A percentile compares a stretch with the other conserved stretches of the same genome.
Conservation (phyloP, 257 asterid species). For the Jacaranda mimosifolia region DNA sequence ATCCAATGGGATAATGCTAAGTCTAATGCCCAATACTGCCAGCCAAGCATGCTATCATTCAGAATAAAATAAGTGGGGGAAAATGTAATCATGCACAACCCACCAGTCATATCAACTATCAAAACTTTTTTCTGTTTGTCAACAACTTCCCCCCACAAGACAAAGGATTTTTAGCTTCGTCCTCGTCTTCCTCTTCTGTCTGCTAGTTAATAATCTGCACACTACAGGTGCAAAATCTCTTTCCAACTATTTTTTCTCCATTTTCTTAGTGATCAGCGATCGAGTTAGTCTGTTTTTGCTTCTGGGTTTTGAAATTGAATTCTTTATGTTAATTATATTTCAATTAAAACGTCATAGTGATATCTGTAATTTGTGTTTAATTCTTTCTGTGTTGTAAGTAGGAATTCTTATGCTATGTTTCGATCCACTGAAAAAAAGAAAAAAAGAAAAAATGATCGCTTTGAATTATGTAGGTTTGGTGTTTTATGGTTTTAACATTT, state of each 20-base stretch:
- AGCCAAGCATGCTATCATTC: neutral
- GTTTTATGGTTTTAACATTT: too few species aligned
- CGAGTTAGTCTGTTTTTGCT: neutral
- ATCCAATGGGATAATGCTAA: neutral
- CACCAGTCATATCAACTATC: constrained; percentile 11
- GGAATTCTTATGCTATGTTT: neutral
- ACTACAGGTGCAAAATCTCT: constrained; percentile 1
- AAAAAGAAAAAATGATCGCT: too few species aligned
- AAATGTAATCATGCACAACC: neutral
- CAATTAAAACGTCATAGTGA: neutral
- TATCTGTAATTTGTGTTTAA: too few species aligned
- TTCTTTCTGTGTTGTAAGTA: too few species aligned
- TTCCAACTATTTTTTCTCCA: too few species aligned
- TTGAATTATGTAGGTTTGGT: too few species aligned
- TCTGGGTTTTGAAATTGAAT: neutral
- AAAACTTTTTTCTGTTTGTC: neutral
- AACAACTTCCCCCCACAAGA: neutral
- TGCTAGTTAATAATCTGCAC: neutral
- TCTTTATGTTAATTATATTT: neutral
- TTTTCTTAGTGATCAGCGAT: neutral
- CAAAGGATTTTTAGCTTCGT: neutral
- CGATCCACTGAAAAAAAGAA: neutral
- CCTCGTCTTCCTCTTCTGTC: neutral
- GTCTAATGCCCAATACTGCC: constrained; percentile 7
- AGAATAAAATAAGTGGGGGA: constrained; percentile 7